Evolutionary conservation across 2,329 filamentous ascomycete genomes (phyloP), one percentile per base, ranked within the genome.

Genomic region (Cladosporium phlei): DNA sequence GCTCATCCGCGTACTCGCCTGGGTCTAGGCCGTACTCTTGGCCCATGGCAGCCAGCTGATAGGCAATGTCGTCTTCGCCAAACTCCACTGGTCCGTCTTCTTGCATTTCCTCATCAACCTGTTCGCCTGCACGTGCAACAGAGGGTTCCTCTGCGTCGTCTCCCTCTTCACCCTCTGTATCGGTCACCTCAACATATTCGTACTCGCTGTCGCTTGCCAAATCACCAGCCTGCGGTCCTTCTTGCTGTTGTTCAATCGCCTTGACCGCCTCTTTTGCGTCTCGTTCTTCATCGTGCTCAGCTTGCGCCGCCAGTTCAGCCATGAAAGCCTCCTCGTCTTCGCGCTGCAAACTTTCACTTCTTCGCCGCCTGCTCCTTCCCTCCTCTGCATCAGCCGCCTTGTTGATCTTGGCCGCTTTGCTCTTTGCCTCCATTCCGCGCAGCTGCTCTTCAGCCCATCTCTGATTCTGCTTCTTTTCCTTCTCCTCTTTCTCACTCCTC

Each of bases 1-100:
- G 69, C 8, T 77, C 81, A 50, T 83, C 82, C 48, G 83, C 85
- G 60, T 88, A 88, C 59, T 89, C 85, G 40, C 82, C 86, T 0
- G 81, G 81, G 29, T 88, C 86, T 22, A 90, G 73, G 1, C 82
- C 87, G 56, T 90, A 89, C n/a, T 88, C 83, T 55, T 86, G 78
- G 45, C 86, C 88, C 87, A 96, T 95, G 20, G 86, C 83, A 44
- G 87, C 86, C 10, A 98, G 74, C 61, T 98, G 93, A 62, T 84
- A 90, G 27, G 88, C 90, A 57, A 98, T 94, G 60, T 98, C 93
- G 44, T 90, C 91, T 65, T 97, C 93, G 47, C 86, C 87, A 59
- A 95, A 95, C 59, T 96, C 91, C 6, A 93, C 69, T 0, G 74
- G 69, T 35, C 70, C 67, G 10, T 76, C 68, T 7, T 69, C 68